Conservation (phyloP, 345 rosid genomes). For the Aquilaria sinensis region DNA sequence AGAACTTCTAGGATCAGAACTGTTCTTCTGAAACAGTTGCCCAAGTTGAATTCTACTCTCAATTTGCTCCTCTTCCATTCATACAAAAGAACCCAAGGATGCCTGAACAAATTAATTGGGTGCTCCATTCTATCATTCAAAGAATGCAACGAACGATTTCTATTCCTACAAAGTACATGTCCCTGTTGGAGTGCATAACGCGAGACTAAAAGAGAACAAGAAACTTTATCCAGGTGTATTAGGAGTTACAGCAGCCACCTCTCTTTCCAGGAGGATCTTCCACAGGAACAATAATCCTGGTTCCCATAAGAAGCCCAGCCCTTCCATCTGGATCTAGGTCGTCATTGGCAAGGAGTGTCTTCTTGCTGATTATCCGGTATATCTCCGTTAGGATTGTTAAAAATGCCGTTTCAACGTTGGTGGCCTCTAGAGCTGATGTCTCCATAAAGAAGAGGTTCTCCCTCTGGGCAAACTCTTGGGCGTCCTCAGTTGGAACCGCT, state of each 20-base stretch:
- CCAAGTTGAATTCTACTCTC: too few species aligned
- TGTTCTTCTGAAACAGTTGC: too few species aligned
- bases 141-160: too few species aligned
- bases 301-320: conserved; percentile 49
- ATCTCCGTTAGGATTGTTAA: conserved; percentile 52
- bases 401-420: conserved; percentile 66
- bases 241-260: conserved; percentile 41
- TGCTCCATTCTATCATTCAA: too few species aligned
- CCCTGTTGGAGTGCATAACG: too few species aligned
- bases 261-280: conserved; percentile 24
- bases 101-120: too few species aligned
- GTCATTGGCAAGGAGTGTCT: conserved; percentile 41
- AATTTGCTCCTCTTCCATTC: too few species aligned
- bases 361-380: conserved; percentile 60
- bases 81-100: too few species aligned
- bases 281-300: conserved; percentile 52
- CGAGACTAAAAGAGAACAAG: too few species aligned
- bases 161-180: too few species aligned
- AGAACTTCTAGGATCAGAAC: too few species aligned
- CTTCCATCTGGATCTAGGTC: conserved; percentile 24
- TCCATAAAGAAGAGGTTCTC: conserved; percentile 71
- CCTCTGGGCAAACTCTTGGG: conserved; percentile 67
- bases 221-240: too few species aligned
- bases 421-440: conserved; percentile 63
- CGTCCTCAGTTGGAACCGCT: conserved; percentile 62